Percentiles rank a stretch among this genome's conserved stretches.
These are phyloP conservation scores for Fusarium penzigii DNA, from an alignment of 2,329 filamentous ascomycete species.

Conservation along the genomic window DNA sequence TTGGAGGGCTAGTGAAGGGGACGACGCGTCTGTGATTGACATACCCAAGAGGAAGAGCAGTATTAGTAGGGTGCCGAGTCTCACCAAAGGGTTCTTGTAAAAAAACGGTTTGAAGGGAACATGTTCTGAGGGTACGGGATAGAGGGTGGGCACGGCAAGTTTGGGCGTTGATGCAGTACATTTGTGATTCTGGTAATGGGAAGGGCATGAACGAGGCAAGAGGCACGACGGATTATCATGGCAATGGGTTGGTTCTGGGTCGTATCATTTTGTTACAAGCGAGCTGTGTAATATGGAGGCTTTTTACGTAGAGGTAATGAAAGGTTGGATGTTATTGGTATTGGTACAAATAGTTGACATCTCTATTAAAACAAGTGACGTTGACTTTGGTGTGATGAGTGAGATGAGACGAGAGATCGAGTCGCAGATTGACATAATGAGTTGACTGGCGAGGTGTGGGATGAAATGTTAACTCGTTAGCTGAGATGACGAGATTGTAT, in stretches of 20 bases:
- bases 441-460: too few species aligned
- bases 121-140: constrained; percentile 14
- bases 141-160: constrained; percentile 9
- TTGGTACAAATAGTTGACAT: background rate
- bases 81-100: constrained; percentile 78
- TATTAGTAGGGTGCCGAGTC: constrained; percentile 62
- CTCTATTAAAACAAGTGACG: too few species aligned
- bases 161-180: constrained; percentile 3
- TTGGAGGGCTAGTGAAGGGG: constrained; percentile 41
- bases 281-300: background rate
- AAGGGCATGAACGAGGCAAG: background rate
- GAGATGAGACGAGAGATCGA: background rate
- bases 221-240: background rate
- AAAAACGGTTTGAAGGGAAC: constrained; percentile 1
- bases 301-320: constrained; percentile 1
- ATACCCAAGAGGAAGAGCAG: constrained; percentile 68
- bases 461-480: too few species aligned
- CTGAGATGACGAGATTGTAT: too few species aligned
- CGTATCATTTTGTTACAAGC: background rate
- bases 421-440: too few species aligned
- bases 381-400: background rate
- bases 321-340: background rate
- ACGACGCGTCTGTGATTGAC: constrained; percentile 46
- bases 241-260: background rate
- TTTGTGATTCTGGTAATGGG: constrained; percentile 2